Base-by-base conservation (phyloP, 2,329 filamentous ascomycete genomes). In the Aureobasidium uvarum region DNA sequence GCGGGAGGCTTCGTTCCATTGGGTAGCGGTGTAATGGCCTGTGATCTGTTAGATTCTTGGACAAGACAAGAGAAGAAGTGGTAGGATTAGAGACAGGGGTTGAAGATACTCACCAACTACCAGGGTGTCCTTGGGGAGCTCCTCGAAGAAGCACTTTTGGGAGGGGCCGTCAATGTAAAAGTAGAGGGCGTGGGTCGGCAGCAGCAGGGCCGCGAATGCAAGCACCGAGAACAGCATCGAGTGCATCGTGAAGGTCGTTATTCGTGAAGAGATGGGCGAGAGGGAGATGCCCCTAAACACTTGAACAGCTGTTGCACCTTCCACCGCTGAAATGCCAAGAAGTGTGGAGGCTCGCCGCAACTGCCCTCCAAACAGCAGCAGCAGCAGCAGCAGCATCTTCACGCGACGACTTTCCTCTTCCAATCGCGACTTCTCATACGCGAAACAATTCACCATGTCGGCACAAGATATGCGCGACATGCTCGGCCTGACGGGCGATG, bases 71-170 rank as follows among this genome's bases (percentile, higher is more conserved):
- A 48, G 45, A 31, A 48, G 13, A 58, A 41, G 45, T 20, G 7
- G 39, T 25, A 33, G 48, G 31, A 51, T 20, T 11, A 20, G 28
- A 8, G 38, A 20, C 18, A 39, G 13, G 43, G n/a, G 14, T 36
- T 28, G 38, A 55, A 11, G n/a, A 20, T 10, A 66, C 85, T 68
- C 82, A 89, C 86, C 95, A 67, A 97, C 93, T 65, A 99, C 94
- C 66, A 99, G 82, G 16, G 95, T 98, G 78, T 96, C 94, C 83
- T 98, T 97, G 70, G 95, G 93, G 67, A 99, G 85, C 79, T 98
- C 94, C 81, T 99, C 95, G 81, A 90, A 96, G 86, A 99, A 99
- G 81, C 95, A 99, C 81, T 96, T 97, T 71, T 91, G 89, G 70
- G 86, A 81, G 58, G 85, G 85, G 73, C 90, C 91, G 77, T 98